Percentiles rank a stretch among this genome's conserved stretches.
These are phyloP conservation scores for Backusella macrospora DNA, from an alignment of 192 early-diverging fungal genomes.

Conservation along the genomic window DNA sequence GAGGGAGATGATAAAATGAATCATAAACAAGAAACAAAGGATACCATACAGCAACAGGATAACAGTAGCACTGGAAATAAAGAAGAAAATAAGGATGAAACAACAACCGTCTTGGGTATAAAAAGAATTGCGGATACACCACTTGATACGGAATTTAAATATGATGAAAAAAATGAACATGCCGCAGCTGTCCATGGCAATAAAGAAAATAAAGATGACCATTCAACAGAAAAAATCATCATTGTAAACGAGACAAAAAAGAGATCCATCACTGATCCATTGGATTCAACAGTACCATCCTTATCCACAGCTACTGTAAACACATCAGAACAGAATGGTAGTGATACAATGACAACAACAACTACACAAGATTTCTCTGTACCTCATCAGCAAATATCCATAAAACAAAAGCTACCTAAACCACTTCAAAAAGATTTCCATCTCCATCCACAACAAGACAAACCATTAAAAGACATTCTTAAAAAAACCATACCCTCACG, in stretches of 20 bases:
- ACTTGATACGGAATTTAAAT: background rate
- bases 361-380: background rate
- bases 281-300: no score
- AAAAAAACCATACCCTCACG: background rate
- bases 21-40: background rate
- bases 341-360: no score
- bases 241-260: no score
- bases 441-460: background rate
- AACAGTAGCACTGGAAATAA: no score
- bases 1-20: background rate
- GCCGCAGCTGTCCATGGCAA: no score
- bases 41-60: background rate
- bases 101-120: background rate
- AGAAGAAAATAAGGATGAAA: background rate
- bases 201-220: no score
- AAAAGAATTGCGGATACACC: background rate
- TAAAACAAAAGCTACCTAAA: background rate
- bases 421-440: background rate
- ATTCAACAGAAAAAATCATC: no score
- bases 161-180: no score
- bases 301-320: no score
- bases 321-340: no score
- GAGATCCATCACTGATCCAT: no score
- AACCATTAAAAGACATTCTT: background rate
- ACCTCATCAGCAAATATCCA: background rate